These are phyloP conservation scores for Begonia loranthoides DNA, from an alignment of 306 rosid genomes.

Conservation along the genomic window DNA sequence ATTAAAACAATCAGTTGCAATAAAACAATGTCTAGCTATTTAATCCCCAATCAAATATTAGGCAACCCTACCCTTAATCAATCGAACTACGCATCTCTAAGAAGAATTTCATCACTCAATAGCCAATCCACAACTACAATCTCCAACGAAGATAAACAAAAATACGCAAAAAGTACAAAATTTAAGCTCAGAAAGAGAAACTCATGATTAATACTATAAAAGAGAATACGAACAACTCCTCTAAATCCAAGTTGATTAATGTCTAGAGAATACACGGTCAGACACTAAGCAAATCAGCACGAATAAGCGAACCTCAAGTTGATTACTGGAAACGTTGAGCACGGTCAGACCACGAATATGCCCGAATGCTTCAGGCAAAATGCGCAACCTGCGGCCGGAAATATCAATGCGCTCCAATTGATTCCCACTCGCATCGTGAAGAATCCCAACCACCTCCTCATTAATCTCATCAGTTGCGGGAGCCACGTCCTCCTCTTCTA, in stretches of 20 bases:
- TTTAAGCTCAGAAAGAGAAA: not conserved
- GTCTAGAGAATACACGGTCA: too few species aligned
- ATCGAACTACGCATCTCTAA: not conserved
- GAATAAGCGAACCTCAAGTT: slow-evolving; percentile 33
- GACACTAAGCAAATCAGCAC: not conserved
- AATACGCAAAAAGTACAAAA: not conserved
- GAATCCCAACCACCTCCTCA: slow-evolving; percentile 56
- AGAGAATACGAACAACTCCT: not conserved
- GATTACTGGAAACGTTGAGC: slow-evolving; percentile 55
- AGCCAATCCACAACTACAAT: not conserved
- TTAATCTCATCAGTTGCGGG: slow-evolving; percentile 19
- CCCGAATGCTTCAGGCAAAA: slow-evolving; percentile 64
- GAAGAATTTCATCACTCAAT: not conserved
- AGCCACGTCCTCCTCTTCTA: slow-evolving; percentile 5
- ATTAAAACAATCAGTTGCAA: not conserved
- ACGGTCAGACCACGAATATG: slow-evolving; percentile 38
- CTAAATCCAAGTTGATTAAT: not conserved
- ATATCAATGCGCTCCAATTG: slow-evolving; percentile 45
- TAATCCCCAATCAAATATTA: not conserved
- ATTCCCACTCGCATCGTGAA: slow-evolving; percentile 48
- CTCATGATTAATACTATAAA: not conserved
- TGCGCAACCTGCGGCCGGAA: slow-evolving; percentile 31
- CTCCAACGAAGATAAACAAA: not conserved
- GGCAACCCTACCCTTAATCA: not conserved
- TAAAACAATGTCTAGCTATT: not conserved